Conservation (phyloP, 306 rosid genomes). For the Dalbergia cultrata region DNA sequence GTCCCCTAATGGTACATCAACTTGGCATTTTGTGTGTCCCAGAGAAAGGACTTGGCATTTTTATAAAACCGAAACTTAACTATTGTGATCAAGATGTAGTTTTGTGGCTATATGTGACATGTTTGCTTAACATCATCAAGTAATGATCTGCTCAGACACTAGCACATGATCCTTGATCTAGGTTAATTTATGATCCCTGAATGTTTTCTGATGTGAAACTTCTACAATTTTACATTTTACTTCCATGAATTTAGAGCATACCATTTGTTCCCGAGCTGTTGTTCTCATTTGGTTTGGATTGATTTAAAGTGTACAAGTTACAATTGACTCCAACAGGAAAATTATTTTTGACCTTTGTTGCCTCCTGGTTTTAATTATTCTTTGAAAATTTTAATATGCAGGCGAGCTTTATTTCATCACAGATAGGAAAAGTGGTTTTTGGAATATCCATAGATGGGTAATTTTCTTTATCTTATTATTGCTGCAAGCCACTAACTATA, state of each 20-base stretch:
- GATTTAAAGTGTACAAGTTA: slow-evolving; percentile 9
- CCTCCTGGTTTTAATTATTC: slow-evolving; percentile 25
- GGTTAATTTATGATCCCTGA: slow-evolving; percentile 23
- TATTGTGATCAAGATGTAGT: slow-evolving; percentile 23
- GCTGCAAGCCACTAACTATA: slow-evolving; percentile 4
- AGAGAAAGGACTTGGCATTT: not conserved
- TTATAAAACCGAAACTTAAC: not conserved
- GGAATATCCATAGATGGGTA: slow-evolving; percentile 99
- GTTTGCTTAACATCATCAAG: not conserved
- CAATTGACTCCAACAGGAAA: slow-evolving; percentile 11
- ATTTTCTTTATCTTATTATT: slow-evolving; percentile 34
- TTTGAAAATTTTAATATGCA: slow-evolving; percentile 57
- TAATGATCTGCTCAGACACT: not conserved
- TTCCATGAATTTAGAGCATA: slow-evolving; percentile 22
- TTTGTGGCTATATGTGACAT: slow-evolving; percentile 9
- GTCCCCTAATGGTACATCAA: slow-evolving; percentile 77
- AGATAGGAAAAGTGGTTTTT: slow-evolving; percentile 82
- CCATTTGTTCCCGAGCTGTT: too few species aligned
- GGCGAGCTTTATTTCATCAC: slow-evolving; percentile 89
- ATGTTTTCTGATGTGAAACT: slow-evolving; percentile 16
- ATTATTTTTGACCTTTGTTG: slow-evolving; percentile 27
- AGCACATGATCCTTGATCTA: slow-evolving; percentile 2
- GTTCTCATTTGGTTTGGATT: not conserved
- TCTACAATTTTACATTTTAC: not conserved
- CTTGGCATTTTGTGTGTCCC: slow-evolving; percentile 7